phyloP scores from a whole-genome alignment of 2,329 filamentous ascomycete genomes.

The Plectosphaerella sp. region DNA sequence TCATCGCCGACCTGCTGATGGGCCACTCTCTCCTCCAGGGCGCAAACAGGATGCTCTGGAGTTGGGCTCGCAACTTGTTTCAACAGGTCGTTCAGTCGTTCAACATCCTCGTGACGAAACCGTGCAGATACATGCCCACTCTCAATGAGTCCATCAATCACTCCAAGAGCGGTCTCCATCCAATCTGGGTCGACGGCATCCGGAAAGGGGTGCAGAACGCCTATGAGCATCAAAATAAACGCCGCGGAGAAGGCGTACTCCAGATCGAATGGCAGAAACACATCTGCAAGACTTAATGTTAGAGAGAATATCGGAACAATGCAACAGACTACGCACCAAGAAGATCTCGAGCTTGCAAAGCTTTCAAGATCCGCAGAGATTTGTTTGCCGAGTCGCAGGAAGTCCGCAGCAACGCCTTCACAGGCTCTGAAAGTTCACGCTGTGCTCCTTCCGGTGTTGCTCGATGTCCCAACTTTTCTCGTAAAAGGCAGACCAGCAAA shows the following conservation, averaged over 20 bases:
- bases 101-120: constrained; percentile 1
- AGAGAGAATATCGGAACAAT: background rate
- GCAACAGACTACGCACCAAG: background rate
- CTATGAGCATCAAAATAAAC: background rate
- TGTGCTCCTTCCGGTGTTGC: constrained; percentile 1
- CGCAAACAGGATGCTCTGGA: background rate
- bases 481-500: constrained; percentile 2
- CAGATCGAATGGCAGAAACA: constrained; percentile 6
- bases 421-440: constrained; percentile 1
- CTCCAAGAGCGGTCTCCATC: background rate
- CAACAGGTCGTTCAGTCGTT: constrained; percentile 5
- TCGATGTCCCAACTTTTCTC: background rate
- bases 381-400: constrained; percentile 5
- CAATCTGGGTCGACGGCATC: background rate
- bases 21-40: too few relatives aligned
- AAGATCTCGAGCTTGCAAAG: constrained; percentile 2
- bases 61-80: background rate
- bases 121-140: constrained; percentile 2
- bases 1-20: background rate
- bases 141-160: background rate
- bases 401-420: constrained; percentile 3
- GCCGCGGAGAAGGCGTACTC: constrained; percentile 6
- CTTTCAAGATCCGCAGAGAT: constrained; percentile 2
- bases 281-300: background rate
- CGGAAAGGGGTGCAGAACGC: background rate